Base-by-base conservation (phyloP, 1,284 basidiomycete genomes). In the Xanthoconium separans region DNA sequence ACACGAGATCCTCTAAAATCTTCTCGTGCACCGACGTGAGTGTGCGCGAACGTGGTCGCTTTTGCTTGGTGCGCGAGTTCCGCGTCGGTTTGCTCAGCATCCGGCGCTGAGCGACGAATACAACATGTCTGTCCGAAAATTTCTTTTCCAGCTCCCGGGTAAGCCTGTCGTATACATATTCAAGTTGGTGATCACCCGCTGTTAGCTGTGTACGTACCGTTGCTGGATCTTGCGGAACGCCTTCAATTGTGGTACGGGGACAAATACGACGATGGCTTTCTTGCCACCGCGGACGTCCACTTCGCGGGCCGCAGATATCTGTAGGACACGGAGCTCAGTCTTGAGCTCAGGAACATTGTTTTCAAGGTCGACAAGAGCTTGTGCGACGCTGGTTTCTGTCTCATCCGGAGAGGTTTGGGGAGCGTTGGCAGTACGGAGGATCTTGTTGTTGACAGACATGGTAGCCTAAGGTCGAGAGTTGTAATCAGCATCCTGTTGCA, bases 101-200 rank as follows among this genome's bases (percentile, higher is more conserved):
- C 72, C 96, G 90, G 75, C 97, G 95, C 80, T 99, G 97, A 55
- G 93, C 95, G 72, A 99, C 87, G 75, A 99, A 99, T 61, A 99
- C 92, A 73, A 99, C 93, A 78, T 98, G 96, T 71, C 95, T 89
- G 77, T 97, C 94, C 51, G 95, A 94, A 81, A 99, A 98, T 81
- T 99, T 99, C 87, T 99, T 99, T 87, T 99, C 97, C 71, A 99
- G 87, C 77, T 99, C 96, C 59, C 95, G 90, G 64, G 95, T 98
- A 72, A 99, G 89, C 75, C 95, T 98, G 72, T 20, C 11, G n/a
- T 15, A 51, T 41, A 24, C 46, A n/a, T 13, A 40, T 50, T 51
- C 60, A 60, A 41, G 36, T 51, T 36, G 42, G 16, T 20, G 45
- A 43, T 36, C 47, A 49, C 43, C 33, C 18, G 34, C 16, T 10